Evolutionary conservation across 768 basidiomycete species (phyloP).

Genomic region (Favolaschia claudopus): DNA sequence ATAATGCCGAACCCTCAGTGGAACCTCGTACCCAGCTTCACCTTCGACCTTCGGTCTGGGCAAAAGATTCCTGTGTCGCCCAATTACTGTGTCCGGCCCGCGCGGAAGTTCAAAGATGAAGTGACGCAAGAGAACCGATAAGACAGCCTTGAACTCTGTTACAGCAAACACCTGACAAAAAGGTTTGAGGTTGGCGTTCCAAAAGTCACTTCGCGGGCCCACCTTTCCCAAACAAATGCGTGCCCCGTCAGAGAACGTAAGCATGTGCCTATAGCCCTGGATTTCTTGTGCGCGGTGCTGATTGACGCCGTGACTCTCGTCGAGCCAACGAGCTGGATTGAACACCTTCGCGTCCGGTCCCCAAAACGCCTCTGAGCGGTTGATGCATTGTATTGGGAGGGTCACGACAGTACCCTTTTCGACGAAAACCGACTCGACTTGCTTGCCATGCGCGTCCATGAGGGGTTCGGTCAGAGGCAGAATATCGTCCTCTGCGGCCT

Average conservation of each 20-base stretch:
- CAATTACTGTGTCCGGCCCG: constrained; percentile 43
- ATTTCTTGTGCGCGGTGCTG: constrained; percentile 33
- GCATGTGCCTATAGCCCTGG: constrained; percentile 42
- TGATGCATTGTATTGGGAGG: constrained; percentile 47
- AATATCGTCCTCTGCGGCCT: constrained; percentile 48
- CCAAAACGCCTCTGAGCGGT: constrained; percentile 49
- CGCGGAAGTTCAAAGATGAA: constrained; percentile 48
- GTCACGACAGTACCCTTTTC: constrained; percentile 46
- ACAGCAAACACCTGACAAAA: constrained; percentile 35
- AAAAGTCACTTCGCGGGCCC: neutral
- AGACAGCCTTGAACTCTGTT: constrained; percentile 47
- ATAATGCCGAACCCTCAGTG: constrained; percentile 36
- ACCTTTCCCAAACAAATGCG: constrained; percentile 43
- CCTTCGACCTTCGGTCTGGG: constrained; percentile 44
- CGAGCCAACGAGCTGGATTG: constrained; percentile 48
- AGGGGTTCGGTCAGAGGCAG: constrained; percentile 46
- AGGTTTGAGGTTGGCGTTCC: neutral
- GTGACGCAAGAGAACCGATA: constrained; percentile 50
- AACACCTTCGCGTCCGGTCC: constrained; percentile 52
- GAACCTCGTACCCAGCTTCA: constrained; percentile 37
- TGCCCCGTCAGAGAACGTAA: constrained; percentile 45
- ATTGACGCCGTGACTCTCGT: neutral
- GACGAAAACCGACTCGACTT: constrained; percentile 41
- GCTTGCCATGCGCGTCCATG: constrained; percentile 30
- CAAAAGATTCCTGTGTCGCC: constrained; percentile 37